phyloP scores from a whole-genome alignment of 495 filamentous ascomycete genomes.

The Haplographium delicatum region DNA sequence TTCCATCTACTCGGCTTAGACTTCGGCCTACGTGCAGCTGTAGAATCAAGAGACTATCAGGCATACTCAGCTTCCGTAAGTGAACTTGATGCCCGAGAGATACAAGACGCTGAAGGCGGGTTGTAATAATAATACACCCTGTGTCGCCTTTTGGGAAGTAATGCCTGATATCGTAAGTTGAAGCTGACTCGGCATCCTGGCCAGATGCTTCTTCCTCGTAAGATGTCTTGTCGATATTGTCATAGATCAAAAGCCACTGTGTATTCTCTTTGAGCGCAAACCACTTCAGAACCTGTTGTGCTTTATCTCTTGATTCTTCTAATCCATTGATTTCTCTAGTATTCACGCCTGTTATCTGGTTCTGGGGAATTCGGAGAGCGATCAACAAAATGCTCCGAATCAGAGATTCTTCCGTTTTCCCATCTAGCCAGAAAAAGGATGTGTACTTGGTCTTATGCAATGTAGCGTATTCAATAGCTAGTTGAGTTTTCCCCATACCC shows the following conservation, averaged over 20 bases:
- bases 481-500: constrained; percentile 39
- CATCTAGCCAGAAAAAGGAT: constrained; percentile 26
- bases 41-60: constrained; percentile 18
- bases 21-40: constrained; percentile 14
- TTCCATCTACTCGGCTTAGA: constrained; percentile 1
- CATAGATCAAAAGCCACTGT: constrained; percentile 36
- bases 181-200: constrained; percentile 15
- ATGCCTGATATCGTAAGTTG: constrained; percentile 29
- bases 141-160: constrained; percentile 34
- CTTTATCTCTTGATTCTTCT: constrained; percentile 14
- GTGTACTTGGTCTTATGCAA: constrained; percentile 23
- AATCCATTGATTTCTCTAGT: constrained; percentile 5
- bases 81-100: constrained; percentile 16
- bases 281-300: constrained; percentile 32
- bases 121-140: constrained; percentile 38
- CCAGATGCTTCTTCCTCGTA: constrained; percentile 21
- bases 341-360: constrained; percentile 22
- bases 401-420: constrained; percentile 30
- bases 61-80: constrained; percentile 12
- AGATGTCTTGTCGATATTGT: constrained; percentile 35
- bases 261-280: constrained; percentile 30
- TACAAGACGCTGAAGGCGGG: constrained; percentile 24
- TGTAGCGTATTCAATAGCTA: constrained; percentile 36
- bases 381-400: constrained; percentile 28
- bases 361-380: constrained; percentile 25